Conservation (phyloP, 2,329 filamentous ascomycete species). For the Aspergillus fructus region DNA sequence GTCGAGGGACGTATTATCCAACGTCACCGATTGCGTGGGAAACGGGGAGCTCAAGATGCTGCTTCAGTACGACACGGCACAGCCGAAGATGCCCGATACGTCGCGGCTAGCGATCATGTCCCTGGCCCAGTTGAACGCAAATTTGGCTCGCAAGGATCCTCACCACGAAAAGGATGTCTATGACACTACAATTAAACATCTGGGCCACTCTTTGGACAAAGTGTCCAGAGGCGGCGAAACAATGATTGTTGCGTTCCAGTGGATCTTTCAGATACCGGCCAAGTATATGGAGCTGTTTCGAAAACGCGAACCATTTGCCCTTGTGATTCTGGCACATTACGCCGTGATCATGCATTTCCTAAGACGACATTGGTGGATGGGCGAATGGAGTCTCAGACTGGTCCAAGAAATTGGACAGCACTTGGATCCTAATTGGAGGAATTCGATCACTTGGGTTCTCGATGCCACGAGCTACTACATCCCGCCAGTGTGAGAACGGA, state of each 20-base stretch:
- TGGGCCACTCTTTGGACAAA: slow-evolving; percentile 27
- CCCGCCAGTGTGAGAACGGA: slow-evolving; percentile 14
- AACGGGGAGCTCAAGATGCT: slow-evolving; percentile 28
- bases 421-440: slow-evolving; percentile 28
- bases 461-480: slow-evolving; percentile 34
- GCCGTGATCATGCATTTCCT: slow-evolving; percentile 56
- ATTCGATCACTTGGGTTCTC: slow-evolving; percentile 33
- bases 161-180: slow-evolving; percentile 29
- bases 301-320: slow-evolving; percentile 39
- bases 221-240: slow-evolving; percentile 32
- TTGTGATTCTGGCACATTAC: slow-evolving; percentile 46
- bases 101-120: slow-evolving; percentile 30
- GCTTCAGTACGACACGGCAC: slow-evolving; percentile 20
- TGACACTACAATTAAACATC: slow-evolving; percentile 26
- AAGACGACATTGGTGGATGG: slow-evolving; percentile 67
- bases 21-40: slow-evolving; percentile 24
- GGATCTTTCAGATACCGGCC: slow-evolving; percentile 62
- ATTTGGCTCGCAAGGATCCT: slow-evolving; percentile 20
- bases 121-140: slow-evolving; percentile 26
- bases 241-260: slow-evolving; percentile 48
- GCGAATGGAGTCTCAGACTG: slow-evolving; percentile 64
- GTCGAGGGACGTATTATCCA: slow-evolving; percentile 27
- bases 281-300: slow-evolving; percentile 52
- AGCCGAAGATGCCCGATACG: slow-evolving; percentile 37
- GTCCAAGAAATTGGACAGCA: slow-evolving; percentile 56